Conservation (phyloP, 2,329 filamentous ascomycete species). For the Cercospora janseana region DNA sequence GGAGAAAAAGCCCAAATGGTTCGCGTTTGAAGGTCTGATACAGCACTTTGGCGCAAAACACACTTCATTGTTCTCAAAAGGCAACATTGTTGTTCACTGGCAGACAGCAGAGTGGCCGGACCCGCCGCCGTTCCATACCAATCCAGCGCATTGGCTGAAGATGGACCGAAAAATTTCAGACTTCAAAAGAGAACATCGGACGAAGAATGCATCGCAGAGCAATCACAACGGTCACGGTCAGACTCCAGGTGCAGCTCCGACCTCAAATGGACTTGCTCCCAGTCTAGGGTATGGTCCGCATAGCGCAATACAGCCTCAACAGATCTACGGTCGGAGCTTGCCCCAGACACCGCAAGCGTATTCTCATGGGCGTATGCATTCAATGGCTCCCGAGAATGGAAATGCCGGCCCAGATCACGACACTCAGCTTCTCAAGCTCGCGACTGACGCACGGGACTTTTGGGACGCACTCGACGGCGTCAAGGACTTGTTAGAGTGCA, state of each 20-base stretch:
- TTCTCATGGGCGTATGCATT: neutral
- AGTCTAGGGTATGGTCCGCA: neutral
- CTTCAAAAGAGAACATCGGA: conserved; percentile 14
- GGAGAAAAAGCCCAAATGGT: conserved; percentile 63
- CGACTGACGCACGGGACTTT: conserved; percentile 56
- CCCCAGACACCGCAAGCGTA: neutral
- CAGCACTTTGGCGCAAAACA: conserved; percentile 85
- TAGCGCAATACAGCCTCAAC: conserved; percentile 7
- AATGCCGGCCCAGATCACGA: conserved; percentile 14
- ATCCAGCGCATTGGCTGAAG: conserved; percentile 41
- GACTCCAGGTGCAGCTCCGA: conserved; percentile 13
- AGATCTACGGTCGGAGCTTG: neutral
- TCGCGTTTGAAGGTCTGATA: conserved; percentile 73
- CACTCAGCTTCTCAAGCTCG: conserved; percentile 40
- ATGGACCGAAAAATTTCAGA: conserved; percentile 21
- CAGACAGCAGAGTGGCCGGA: conserved; percentile 74
- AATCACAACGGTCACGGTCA: conserved; percentile 14
- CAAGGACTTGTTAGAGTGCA: conserved; percentile 59
- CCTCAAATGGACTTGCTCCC: conserved; percentile 8
- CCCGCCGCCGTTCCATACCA: conserved; percentile 66
- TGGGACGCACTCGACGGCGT: conserved; percentile 63
- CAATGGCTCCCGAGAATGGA: neutral
- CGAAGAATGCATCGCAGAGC: conserved; percentile 23
- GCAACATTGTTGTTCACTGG: conserved; percentile 74
- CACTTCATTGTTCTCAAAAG: conserved; percentile 65